Conservation (phyloP, 208 protist species). For the Leishmania martiniquensis region DNA sequence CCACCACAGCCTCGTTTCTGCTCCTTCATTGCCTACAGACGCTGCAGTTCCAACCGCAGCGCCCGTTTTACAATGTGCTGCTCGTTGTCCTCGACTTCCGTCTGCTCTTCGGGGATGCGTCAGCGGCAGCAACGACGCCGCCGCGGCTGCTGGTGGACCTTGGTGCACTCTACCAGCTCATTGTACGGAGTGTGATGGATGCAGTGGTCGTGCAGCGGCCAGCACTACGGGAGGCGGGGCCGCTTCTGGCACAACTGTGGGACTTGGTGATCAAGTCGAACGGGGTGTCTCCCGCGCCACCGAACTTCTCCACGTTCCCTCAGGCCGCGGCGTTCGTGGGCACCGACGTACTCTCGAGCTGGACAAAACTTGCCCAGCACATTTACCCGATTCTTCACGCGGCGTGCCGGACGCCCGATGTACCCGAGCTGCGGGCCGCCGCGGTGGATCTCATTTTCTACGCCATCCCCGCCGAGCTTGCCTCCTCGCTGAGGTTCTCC, state of each 20-base stretch:
- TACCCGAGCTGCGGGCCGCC: slow-evolving; percentile 45
- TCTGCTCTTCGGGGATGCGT: slow-evolving; percentile 35
- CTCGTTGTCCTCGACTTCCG: slow-evolving; percentile 63
- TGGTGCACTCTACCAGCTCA: slow-evolving; percentile 48
- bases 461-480: slow-evolving; percentile 51
- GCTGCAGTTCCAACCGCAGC: slow-evolving; percentile 27
- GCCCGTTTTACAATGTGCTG: slow-evolving; percentile 42
- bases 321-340: slow-evolving; percentile 48
- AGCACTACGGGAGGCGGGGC: slow-evolving; percentile 38
- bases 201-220: slow-evolving; percentile 62
- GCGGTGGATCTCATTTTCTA: slow-evolving; percentile 61
- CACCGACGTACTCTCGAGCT: slow-evolving; percentile 43
- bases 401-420: slow-evolving; percentile 30
- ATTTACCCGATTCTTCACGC: slow-evolving; percentile 52
- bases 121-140: neutral
- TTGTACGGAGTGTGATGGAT: slow-evolving; percentile 60
- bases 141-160: slow-evolving; percentile 36
- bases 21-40: slow-evolving; percentile 30
- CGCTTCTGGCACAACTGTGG: slow-evolving; percentile 62
- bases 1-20: slow-evolving; percentile 48
- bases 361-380: slow-evolving; percentile 42
- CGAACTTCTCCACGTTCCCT: slow-evolving; percentile 36
- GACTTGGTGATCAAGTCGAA: slow-evolving; percentile 46
- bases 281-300: slow-evolving; percentile 6
- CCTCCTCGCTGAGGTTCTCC: slow-evolving; percentile 59